phyloP scores from a whole-genome alignment of 2,329 filamentous ascomycete species.

The Whalleya microplaca region DNA sequence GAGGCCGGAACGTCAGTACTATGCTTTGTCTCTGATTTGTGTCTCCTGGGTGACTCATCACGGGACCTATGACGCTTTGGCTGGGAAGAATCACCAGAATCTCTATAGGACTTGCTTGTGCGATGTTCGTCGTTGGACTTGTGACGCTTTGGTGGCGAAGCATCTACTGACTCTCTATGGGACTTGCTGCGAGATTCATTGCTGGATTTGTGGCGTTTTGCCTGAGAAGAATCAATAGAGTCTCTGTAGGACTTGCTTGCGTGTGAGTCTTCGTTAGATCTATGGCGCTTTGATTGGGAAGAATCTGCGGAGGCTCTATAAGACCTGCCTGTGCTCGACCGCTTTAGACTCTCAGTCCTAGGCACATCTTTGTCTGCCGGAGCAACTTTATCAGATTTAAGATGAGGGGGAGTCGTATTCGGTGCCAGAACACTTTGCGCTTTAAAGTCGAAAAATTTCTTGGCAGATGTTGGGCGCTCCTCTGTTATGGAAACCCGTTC shows the following conservation, averaged over 20 bases:
- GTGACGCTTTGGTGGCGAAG: conserved; percentile 16
- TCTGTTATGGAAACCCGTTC: conserved; percentile 32
- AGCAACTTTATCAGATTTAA: conserved; percentile 18
- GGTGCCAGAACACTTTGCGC: conserved; percentile 39
- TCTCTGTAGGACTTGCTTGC: not conserved
- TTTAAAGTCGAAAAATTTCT: conserved; percentile 48
- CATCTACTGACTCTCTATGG: conserved; percentile 4
- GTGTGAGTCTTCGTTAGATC: conserved; percentile 5
- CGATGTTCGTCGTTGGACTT: conserved; percentile 5
- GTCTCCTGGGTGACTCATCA: conserved; percentile 25
- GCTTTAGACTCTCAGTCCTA: conserved; percentile 38
- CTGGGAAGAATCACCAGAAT: conserved; percentile 8
- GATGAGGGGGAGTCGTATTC: conserved; percentile 19
- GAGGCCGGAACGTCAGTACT: conserved; percentile 11
- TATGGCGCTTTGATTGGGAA: conserved; percentile 25
- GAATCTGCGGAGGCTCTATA: conserved; percentile 37
- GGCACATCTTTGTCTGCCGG: conserved; percentile 25
- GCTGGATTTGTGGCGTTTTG: not conserved
- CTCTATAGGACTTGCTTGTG: not conserved
- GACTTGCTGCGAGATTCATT: not conserved
- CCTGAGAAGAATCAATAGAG: not conserved
- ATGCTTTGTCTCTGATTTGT: conserved; percentile 16
- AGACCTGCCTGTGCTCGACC: conserved; percentile 38
- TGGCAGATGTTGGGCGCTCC: conserved; percentile 36
- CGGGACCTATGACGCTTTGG: conserved; percentile 16